Conservation (phyloP, 768 basidiomycete genomes). For the Scleroderma bovista region DNA sequence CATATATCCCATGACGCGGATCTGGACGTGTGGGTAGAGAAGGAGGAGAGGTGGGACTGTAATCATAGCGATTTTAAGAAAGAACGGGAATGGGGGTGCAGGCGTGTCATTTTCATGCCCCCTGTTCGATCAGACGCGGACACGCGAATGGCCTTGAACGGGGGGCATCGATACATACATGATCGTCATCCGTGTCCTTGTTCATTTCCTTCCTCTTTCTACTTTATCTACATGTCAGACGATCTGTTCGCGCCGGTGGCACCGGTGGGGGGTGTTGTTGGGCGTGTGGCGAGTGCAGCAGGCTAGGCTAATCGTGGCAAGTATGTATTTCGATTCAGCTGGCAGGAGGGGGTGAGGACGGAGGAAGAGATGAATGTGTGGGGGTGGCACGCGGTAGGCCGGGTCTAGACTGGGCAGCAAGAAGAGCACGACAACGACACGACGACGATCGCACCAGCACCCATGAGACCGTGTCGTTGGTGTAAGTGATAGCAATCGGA, state of each 20-base stretch:
- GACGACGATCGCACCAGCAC: not conserved
- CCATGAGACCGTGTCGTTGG: not conserved
- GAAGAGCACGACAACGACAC: not conserved
- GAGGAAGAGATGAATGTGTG: not conserved
- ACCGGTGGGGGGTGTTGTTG: not conserved
- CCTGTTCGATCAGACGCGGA: not conserved
- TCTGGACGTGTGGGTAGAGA: too few species aligned
- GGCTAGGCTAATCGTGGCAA: not conserved
- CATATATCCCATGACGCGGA: too few species aligned
- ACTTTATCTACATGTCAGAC: too few species aligned
- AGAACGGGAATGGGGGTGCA: not conserved
- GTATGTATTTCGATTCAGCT: not conserved
- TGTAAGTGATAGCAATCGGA: not conserved
- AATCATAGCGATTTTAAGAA: not conserved
- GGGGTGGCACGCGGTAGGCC: not conserved
- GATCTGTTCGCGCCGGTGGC: not conserved
- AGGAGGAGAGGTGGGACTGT: not conserved
- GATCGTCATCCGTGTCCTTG: too few species aligned
- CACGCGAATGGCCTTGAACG: not conserved
- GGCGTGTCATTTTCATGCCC: not conserved
- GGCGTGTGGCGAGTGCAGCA: not conserved
- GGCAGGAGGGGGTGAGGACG: constrained; percentile 1
- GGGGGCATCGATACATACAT: too few species aligned
- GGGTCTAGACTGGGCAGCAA: not conserved
- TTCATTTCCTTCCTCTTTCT: too few species aligned